Evolutionary conservation across 495 filamentous ascomycete species (phyloP), one percentile per base, ranked within the genome.

Genomic region (Corynascus novoguineensis): DNA sequence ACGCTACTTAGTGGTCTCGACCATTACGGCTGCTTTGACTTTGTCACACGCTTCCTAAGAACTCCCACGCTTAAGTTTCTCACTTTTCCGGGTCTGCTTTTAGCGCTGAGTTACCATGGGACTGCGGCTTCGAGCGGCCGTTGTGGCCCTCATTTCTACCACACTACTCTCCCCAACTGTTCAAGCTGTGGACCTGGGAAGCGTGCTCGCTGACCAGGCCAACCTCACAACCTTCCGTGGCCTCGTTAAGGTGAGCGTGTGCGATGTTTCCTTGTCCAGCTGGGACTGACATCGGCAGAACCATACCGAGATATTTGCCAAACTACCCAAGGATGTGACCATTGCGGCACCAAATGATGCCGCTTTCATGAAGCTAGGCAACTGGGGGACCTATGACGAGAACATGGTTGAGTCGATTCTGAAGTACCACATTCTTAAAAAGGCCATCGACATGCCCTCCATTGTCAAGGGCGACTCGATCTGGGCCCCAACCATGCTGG

Each of bases 401-500:
- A 49, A 14, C 24, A 25, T n/a, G 4, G 41, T 59, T 10, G 35
- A n/a, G 21, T 42, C 63, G 14, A 44, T 46, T 4, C 41, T 70
- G 21, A 55, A 58, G 29, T 70, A 70, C 58, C 63, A 64, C 45
- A 58, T 70, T 48, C 38, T 68, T 21, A 31, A 29, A 14, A n/a
- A 42, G 8, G 5, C 8, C 12, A 25, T 66, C 31, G 15, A 41
- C 14, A 61, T 59, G 58, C 34, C 29, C 15, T 47, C 55, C 19
- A 57, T 70, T 17, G n/a, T 22, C n/a, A 58, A 50, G 53, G 68
- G 68, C 42, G 61, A 64, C 41, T 64, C 63, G 0, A 34, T 61
- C 8, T 83, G 83, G 62, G 56, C 77, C 5, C 72, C 75, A 8
- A 84, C 82, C 4, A 61, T 75, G 28, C 67, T 86, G 50, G 53